phyloP scores from a whole-genome alignment of 345 rosid species.

The Eucalyptus melliodora region DNA sequence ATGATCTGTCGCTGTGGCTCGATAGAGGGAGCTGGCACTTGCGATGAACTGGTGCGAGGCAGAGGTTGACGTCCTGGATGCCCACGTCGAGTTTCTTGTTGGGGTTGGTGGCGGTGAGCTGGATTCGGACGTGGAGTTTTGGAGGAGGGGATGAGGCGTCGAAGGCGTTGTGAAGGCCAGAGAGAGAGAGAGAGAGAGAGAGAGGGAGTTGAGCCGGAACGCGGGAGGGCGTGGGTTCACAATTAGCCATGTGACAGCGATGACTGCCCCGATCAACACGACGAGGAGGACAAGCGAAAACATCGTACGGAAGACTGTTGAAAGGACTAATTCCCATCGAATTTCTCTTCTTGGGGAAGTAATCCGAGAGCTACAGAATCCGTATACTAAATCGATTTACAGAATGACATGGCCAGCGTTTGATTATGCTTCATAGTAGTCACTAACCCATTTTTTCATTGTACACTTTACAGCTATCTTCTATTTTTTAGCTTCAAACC shows the following conservation, averaged over 20 bases:
- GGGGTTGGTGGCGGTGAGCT: background rate
- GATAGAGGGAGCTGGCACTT: background rate
- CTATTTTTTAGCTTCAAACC: background rate
- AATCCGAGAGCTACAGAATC: background rate
- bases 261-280: background rate
- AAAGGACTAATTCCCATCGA: background rate
- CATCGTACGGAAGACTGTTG: background rate
- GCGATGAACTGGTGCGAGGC: background rate
- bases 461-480: background rate
- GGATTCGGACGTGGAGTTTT: background rate
- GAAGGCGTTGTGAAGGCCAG: background rate
- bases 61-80: background rate
- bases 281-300: background rate
- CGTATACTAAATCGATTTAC: background rate
- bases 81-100: background rate
- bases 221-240: background rate
- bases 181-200: background rate
- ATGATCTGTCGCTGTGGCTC: background rate
- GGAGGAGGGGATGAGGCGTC: background rate
- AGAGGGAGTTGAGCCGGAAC: background rate
- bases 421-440: rapidly evolving
- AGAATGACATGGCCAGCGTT: background rate
- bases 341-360: background rate
- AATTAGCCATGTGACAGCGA: background rate
- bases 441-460: no score